Base-by-base conservation (phyloP, 768 basidiomycete species). In the Boletus sp. region DNA sequence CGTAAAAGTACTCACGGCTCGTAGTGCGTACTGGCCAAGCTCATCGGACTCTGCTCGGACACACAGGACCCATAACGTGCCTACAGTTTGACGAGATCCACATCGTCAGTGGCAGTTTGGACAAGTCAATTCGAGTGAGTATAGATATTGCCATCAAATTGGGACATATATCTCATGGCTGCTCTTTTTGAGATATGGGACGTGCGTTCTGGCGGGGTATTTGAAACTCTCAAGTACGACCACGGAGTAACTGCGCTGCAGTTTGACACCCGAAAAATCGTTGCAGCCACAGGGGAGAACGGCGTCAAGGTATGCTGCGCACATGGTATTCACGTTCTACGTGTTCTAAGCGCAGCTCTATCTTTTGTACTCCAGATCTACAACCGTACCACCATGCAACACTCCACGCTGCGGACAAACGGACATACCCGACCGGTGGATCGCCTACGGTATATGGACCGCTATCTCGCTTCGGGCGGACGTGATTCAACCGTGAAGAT, bases 1-100 rank as follows among this genome's bases (percentile, higher is more conserved):
- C 24, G 20, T 42, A 11, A 17, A 39, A 30, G 32, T 8, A 39
- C 50, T 61, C 39, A 58, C 53, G 15, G 6, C 47, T 4, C 52
- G n/a, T 35, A 96, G 94, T 98, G 94, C 89, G 97, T 45, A 99
- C 96, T 32, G 97, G 97, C 7, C 96, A 98, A 68, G 89, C 94
- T 8, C 95, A 98, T 73, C 82, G 96, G 37, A 97, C 94, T 11
- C 77, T 99, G 40, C 73, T 91, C 49, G 97, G 95, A 3, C 97
- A 99, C 69, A 97, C 92, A 5, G 92, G 80, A 0, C 94, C 97
- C 9, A 85, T 99, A 49, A 98, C 94, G 2, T 94, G 90, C 68
- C 79, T 99, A 7, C 90, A 98, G 71, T 98, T 99, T 67, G 97
- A 99, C 76, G 95, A 98, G 75, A 78, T 90, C 56, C 90, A 97